Evolutionary conservation across 2,329 filamentous ascomycete genomes (phyloP).

Genomic region (Diaporthe longicolla): DNA sequence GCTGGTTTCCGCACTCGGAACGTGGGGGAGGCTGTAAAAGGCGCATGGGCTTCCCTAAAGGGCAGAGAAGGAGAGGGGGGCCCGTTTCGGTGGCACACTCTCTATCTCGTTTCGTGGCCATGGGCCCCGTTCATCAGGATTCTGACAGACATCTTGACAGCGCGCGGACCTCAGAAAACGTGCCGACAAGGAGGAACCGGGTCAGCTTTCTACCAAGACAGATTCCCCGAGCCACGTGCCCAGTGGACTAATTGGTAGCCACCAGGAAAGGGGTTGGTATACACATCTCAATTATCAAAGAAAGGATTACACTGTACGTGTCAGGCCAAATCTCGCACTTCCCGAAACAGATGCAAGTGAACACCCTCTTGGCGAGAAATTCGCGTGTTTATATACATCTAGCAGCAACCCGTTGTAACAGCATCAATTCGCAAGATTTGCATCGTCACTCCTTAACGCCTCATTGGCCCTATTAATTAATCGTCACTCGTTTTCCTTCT

Average conservation of each 20-base stretch:
- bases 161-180: background rate
- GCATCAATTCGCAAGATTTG: background rate
- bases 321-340: background rate
- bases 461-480: background rate
- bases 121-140: too few relatives aligned
- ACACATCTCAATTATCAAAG: background rate
- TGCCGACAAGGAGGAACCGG: background rate
- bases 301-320: background rate
- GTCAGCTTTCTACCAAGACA: background rate
- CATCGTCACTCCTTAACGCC: background rate
- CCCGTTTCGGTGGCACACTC: too few relatives aligned
- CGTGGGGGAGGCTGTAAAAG: too few relatives aligned
- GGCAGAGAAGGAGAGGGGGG: too few relatives aligned
- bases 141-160: too few relatives aligned
- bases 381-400: constrained; percentile 10
- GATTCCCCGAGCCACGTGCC: background rate
- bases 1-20: too few relatives aligned
- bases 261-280: constrained; percentile 9
- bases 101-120: too few relatives aligned
- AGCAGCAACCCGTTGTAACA: background rate
- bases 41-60: too few relatives aligned
- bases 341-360: background rate
- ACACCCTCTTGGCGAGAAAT: background rate
- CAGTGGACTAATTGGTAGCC: background rate
- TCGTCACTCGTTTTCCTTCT: background rate